phyloP scores from a whole-genome alignment of 139 green algal species.

The Bryopsis sp. region DNA sequence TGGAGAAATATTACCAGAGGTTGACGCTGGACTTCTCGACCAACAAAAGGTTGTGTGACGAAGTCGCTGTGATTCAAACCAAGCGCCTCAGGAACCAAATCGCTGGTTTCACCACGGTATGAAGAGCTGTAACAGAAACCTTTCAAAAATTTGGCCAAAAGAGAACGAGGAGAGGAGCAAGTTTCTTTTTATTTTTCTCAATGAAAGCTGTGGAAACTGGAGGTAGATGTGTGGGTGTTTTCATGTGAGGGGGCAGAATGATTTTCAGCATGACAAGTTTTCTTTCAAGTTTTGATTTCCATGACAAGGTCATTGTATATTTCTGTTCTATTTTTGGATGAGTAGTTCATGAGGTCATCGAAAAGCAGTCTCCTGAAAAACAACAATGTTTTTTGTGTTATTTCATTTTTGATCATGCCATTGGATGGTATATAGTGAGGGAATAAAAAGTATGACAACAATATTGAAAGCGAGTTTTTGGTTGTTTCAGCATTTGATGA shows the following conservation, averaged over 20 bases:
- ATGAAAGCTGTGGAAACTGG: too few species aligned
- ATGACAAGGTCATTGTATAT: too few species aligned
- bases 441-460: not conserved
- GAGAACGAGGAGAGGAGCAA: too few species aligned
- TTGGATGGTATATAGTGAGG: too few species aligned
- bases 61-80: slow-evolving; percentile 96
- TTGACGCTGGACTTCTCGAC: slow-evolving; percentile 95
- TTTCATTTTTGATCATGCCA: slow-evolving; percentile 6
- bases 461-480: not conserved
- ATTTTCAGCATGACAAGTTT: too few species aligned
- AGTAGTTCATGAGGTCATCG: too few species aligned
- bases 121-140: slow-evolving; percentile 13
- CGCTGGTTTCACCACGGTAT: slow-evolving; percentile 96
- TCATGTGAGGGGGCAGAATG: too few species aligned
- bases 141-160: not conserved
- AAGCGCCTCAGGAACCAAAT: slow-evolving; percentile 99
- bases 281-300: too few species aligned
- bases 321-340: too few species aligned
- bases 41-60: slow-evolving; percentile 94
- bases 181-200: too few species aligned
- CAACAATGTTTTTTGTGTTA: not conserved
- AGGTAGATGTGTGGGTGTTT: too few species aligned
- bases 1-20: slow-evolving; percentile 99
- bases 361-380: too few species aligned
- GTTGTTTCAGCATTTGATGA: slow-evolving; percentile 93